Evolutionary conservation across 345 rosid genomes (phyloP).

Genomic region (Citrus maxima): DNA sequence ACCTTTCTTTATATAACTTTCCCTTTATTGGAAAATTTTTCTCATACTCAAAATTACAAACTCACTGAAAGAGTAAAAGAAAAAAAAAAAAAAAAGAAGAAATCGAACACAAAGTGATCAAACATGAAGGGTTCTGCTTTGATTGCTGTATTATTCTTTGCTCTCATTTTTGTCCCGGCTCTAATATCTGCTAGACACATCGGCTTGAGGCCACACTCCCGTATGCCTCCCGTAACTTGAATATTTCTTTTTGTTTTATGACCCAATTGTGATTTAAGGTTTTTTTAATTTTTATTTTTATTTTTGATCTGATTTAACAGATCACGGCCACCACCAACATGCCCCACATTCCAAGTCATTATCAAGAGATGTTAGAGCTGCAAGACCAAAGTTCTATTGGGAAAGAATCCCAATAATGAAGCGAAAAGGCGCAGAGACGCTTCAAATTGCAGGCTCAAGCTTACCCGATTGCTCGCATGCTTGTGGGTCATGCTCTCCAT

Average conservation of each 20-base stretch:
- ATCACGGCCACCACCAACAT: conserved; percentile 15
- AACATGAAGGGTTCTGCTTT: conserved; percentile 39
- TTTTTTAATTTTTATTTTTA: no score
- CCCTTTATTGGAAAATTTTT: not conserved
- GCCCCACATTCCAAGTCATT: not conserved
- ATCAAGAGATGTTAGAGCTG: not conserved
- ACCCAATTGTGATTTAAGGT: no score
- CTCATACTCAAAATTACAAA: not conserved
- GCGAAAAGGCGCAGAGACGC: conserved; percentile 49
- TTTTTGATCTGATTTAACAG: conserved; percentile 13
- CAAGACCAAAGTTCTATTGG: conserved; percentile 18
- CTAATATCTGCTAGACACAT: conserved; percentile 36
- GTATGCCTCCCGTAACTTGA: conserved; percentile 16
- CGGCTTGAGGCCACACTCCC: conserved; percentile 17
- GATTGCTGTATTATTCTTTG: conserved; percentile 23
- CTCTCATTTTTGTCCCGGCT: conserved; percentile 28
- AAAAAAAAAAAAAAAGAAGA: not conserved
- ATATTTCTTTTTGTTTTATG: no score
- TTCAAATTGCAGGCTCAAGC: conserved; percentile 79
- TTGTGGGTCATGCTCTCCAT: conserved; percentile 89
- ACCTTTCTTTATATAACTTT: not conserved
- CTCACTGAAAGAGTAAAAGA: no score
- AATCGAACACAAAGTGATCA: not conserved
- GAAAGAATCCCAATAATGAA: conserved; percentile 10
- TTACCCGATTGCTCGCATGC: conserved; percentile 91